Percentiles rank a stretch among this genome's conserved stretches.
Conservation (phyloP, 2,329 filamentous ascomycete species). For the Graphium sp. region DNA sequence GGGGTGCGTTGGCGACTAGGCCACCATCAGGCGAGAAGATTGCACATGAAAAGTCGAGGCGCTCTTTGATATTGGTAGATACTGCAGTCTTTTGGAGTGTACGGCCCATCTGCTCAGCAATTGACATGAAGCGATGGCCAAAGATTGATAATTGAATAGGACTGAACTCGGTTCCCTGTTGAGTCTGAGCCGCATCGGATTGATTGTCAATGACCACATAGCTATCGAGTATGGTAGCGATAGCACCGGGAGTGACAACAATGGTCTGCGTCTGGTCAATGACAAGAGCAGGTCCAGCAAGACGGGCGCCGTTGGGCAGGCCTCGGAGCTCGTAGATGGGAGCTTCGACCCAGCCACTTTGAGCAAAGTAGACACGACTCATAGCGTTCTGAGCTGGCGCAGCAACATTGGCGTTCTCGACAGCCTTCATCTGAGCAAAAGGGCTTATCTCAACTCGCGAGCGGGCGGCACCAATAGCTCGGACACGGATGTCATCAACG, state of each 20-base stretch:
- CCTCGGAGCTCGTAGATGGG: constrained; percentile 9
- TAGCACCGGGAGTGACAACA: constrained; percentile 35
- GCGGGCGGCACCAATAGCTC: constrained; percentile 18
- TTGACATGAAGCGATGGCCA: constrained; percentile 68
- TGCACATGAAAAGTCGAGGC: constrained; percentile 67
- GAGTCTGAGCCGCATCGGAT: neutral
- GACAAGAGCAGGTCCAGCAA: constrained; percentile 48
- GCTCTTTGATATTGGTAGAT: constrained; percentile 65
- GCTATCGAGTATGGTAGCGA: constrained; percentile 15
- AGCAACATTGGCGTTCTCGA: neutral
- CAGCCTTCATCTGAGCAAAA: constrained; percentile 1
- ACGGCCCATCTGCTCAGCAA: constrained; percentile 70
- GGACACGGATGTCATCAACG: constrained; percentile 23
- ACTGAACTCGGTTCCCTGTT: neutral
- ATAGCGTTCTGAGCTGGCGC: constrained; percentile 7
- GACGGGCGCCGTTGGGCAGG: constrained; percentile 1
- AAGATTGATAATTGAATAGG: constrained; percentile 55
- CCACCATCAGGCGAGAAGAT: constrained; percentile 60
- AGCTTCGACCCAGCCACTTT: constrained; percentile 9
- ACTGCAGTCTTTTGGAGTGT: constrained; percentile 67
- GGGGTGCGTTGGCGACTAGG: constrained; percentile 58
- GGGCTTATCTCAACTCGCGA: constrained; percentile 3
- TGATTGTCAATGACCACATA: constrained; percentile 17
- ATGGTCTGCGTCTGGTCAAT: constrained; percentile 62
- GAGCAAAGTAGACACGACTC: constrained; percentile 10